Base-by-base conservation (phyloP, 495 filamentous ascomycete species). In the Staphylotrichum tortipilum region DNA sequence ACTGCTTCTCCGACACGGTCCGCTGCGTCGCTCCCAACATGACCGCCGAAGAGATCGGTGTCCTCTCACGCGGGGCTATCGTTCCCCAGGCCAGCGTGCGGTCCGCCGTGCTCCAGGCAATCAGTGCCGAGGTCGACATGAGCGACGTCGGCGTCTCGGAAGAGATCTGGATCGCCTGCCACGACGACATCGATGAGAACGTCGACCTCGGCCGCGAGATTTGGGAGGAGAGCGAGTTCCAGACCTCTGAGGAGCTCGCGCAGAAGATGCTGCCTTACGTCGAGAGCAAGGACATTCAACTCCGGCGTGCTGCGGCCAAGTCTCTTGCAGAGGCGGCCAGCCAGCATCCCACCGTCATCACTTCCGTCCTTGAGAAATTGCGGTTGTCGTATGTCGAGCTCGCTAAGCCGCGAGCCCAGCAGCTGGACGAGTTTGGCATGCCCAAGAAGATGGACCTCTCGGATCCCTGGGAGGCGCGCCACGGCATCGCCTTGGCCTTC, bases 381-480 rank as follows among this genome's bases (percentile, higher is more conserved):
- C 69, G 86, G 53, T 57, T 74, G 6, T 79, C 77, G 14, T 98
- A 97, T 64, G 63, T 73, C 18, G 79, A 87, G 44, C 78, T 89
- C 46, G 83, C 86, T 11, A 89, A 90, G 63, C 88, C 88, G 7
- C 82, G 83, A 41, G 77, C 82, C 15, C 85, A 86, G 3, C 82
- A 88, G 56, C 81, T 86, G 15, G 94, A 98, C 58, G 84, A 87
- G 45, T 97, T 85, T 60, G 92, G 92, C 41, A 91, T 97, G 89
- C 84, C 84, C 3, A 83, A 77, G 63, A 96, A 94, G 65, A 76
- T 80, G 50, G 84, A 96, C 56, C 72, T 84, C 11, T 71, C 80
- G 5, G 94, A 98, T 65, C 86, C 86, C 2, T 98, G 91, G 89
- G 88, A 94, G 60, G 77, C 78, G 14, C 77, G 92, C 47, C 88